Percentiles rank a stretch among this genome's conserved stretches.
These are phyloP conservation scores for Coffea canephora DNA, from an alignment of 257 asterid genomes.

Conservation along the genomic window DNA sequence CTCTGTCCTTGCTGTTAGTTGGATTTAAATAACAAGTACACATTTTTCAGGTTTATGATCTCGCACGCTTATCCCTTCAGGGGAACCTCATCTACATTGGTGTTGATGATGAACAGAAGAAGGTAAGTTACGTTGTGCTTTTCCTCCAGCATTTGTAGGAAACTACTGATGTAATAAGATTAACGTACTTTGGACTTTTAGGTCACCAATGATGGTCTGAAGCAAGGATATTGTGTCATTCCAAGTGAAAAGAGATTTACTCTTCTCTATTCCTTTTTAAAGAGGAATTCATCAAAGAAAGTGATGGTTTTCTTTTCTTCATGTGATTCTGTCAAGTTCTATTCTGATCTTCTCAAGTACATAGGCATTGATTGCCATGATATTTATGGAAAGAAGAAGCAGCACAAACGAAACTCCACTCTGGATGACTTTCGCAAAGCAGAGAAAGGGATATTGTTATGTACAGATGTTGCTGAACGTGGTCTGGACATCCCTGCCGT, in stretches of 20 bases:
- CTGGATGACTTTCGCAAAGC: constrained; percentile 80
- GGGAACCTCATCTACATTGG: constrained; percentile 64
- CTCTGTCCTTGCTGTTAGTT: neutral
- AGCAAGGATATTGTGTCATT: constrained; percentile 89
- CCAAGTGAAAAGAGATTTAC: constrained; percentile 75
- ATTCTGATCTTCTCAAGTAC: constrained; percentile 74
- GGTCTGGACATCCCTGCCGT: constrained; percentile 97
- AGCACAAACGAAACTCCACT: constrained; percentile 64
- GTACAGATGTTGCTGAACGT: constrained; percentile 98
- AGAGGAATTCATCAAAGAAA: constrained; percentile 80
- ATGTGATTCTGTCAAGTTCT: constrained; percentile 82
- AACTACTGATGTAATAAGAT: neutral
- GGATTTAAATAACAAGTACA: constrained; percentile 9
- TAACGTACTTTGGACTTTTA: constrained; percentile 5
- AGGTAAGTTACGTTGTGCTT: constrained; percentile 29
- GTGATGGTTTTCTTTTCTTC: constrained; percentile 99
- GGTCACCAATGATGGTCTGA: constrained; percentile 94
- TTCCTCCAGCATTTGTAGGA: neutral
- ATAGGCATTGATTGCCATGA: constrained; percentile 68
- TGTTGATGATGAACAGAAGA: constrained; percentile 84
- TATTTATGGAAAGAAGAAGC: constrained; percentile 91
- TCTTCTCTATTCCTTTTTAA: constrained; percentile 87
- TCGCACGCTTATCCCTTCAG: constrained; percentile 82
- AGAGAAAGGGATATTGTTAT: constrained; percentile 76
- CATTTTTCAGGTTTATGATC: constrained; percentile 83